phyloP scores from a whole-genome alignment of 495 filamentous ascomycete species.

The Daldinia vernicosa region DNA sequence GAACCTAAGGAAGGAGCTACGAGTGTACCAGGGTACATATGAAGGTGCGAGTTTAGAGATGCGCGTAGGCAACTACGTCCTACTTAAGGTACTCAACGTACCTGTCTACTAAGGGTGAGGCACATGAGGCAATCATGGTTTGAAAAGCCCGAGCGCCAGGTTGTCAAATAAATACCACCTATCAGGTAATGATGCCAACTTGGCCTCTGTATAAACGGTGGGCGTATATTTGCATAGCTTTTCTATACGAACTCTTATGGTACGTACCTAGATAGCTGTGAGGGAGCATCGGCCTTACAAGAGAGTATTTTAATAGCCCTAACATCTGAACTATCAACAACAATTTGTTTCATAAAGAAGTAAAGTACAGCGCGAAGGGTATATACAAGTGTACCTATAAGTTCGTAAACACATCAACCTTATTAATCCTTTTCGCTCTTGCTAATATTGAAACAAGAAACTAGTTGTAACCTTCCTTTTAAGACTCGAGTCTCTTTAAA shows the following conservation, averaged over 20 bases:
- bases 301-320: neutral
- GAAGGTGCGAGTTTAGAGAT: neutral
- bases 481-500: too few relatives aligned
- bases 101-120: neutral
- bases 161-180: too few relatives aligned
- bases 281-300: neutral
- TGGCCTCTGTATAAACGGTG: neutral
- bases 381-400: neutral
- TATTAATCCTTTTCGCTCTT: too few relatives aligned
- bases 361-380: neutral
- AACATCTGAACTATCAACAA: neutral
- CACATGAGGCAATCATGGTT: too few relatives aligned
- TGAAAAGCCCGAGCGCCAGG: too few relatives aligned
- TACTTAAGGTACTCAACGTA: neutral
- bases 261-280: neutral
- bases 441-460: too few relatives aligned
- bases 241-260: neutral
- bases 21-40: neutral
- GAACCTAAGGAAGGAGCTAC: neutral
- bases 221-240: neutral
- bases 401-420: too few relatives aligned
- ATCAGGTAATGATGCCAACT: neutral
- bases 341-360: neutral
- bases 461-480: too few relatives aligned
- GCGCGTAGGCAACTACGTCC: neutral